Conservation (phyloP, 768 basidiomycete genomes). For the Collybiopsis confluens region DNA sequence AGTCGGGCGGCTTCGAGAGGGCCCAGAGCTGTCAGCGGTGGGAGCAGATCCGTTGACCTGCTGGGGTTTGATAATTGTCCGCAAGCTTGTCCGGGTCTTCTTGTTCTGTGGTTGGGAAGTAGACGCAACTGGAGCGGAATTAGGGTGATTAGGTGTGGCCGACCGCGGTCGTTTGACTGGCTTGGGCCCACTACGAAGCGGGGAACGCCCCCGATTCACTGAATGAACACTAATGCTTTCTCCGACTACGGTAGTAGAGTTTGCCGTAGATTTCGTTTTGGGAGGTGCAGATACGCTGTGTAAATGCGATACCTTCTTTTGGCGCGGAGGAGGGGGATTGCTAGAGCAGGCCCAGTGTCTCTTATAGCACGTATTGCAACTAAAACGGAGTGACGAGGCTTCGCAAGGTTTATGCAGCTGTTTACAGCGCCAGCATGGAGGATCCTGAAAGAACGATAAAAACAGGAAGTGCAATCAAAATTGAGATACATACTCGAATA, state of each 20-base stretch:
- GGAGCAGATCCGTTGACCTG: neutral
- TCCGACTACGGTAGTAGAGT: neutral
- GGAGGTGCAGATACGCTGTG: neutral
- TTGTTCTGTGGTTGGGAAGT: neutral
- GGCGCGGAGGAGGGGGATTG: conserved; percentile 1
- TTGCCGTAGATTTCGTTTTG: neutral
- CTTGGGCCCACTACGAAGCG: neutral
- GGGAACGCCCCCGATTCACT: neutral
- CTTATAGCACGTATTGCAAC: conserved; percentile 4
- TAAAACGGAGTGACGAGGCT: neutral
- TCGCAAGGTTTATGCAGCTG: conserved; percentile 3
- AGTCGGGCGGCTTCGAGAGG: neutral
- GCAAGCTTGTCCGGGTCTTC: conserved; percentile 1
- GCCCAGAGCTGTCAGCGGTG: neutral
- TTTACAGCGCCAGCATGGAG: conserved; percentile 8
- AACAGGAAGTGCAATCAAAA: neutral
- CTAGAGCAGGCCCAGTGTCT: conserved; percentile 2
- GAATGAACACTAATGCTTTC: neutral
- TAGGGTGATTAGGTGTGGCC: neutral
- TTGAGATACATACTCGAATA: conserved; percentile 1
- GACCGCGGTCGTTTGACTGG: conserved; percentile 1
- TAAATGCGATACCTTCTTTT: neutral
- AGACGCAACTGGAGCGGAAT: neutral
- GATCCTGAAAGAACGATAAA: neutral
- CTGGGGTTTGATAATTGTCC: neutral